These are phyloP conservation scores for Scheffersomyces lignosus DNA, from an alignment of 805 yeast genomes.

Conservation along the genomic window DNA sequence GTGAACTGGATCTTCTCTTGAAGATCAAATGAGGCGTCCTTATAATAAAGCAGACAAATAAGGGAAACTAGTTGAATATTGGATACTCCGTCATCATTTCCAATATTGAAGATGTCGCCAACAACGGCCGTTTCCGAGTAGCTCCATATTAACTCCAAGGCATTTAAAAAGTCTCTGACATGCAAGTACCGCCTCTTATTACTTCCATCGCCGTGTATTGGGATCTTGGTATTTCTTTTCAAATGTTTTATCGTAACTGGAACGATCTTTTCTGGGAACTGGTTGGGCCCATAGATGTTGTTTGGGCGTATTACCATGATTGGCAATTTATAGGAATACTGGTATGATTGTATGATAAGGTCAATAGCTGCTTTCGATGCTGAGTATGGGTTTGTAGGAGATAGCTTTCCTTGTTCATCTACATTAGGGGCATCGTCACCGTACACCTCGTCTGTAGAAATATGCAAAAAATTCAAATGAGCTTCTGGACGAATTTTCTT, in stretches of 20 bases:
- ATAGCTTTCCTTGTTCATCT: conserved; percentile 36
- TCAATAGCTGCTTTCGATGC: conserved; percentile 59
- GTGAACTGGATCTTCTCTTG: conserved; percentile 20
- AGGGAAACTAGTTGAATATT: conserved; percentile 20
- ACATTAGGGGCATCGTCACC: conserved; percentile 39
- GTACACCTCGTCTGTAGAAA: conserved; percentile 62
- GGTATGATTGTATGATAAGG: conserved; percentile 46
- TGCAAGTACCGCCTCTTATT: conserved; percentile 46
- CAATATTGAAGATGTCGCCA: conserved; percentile 21
- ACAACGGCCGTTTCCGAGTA: neutral
- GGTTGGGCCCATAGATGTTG: conserved; percentile 54
- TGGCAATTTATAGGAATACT: conserved; percentile 43
- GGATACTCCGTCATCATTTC: conserved; percentile 24
- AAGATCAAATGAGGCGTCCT: neutral
- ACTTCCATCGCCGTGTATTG: conserved; percentile 50
- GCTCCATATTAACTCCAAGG: conserved; percentile 32
- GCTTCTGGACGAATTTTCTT: conserved; percentile 2
- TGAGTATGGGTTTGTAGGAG: conserved; percentile 58
- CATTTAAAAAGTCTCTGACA: conserved; percentile 40
- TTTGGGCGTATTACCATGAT: conserved; percentile 46
- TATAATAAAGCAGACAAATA: conserved; percentile 16
- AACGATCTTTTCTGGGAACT: conserved; percentile 55
- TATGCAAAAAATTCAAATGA: conserved; percentile 35
- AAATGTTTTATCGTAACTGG: conserved; percentile 26
- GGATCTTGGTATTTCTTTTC: conserved; percentile 21